Conservation (phyloP, 345 rosid species). For the Microcos paniculata region DNA sequence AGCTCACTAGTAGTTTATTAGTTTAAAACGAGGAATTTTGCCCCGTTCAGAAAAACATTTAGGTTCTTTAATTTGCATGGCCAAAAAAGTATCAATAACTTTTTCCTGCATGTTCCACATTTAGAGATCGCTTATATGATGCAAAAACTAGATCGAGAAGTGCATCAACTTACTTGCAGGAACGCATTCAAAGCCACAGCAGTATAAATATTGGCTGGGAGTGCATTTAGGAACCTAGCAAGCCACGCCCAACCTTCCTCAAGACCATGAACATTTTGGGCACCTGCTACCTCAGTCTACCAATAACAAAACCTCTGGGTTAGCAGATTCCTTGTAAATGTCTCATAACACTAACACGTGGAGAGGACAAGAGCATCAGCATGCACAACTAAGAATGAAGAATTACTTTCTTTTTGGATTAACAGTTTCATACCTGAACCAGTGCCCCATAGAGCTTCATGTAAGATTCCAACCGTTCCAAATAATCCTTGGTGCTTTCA, state of each 20-base stretch:
- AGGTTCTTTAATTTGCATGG: background rate
- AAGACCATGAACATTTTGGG: slow-evolving; percentile 60
- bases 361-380: slow-evolving; percentile 28
- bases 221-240: slow-evolving; percentile 61
- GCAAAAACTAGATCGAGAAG: background rate
- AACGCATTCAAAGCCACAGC: slow-evolving; percentile 76
- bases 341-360: background rate
- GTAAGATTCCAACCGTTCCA: slow-evolving; percentile 60
- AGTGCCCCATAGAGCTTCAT: slow-evolving; percentile 88
- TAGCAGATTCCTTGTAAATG: slow-evolving; percentile 8
- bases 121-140: background rate
- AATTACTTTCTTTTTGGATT: background rate
- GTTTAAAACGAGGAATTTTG: background rate
- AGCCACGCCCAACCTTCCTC: slow-evolving; percentile 87
- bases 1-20: background rate
- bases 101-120: background rate
- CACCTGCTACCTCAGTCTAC: slow-evolving; percentile 67
- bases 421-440: slow-evolving; percentile 64
- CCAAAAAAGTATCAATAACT: background rate
- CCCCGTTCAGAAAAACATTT: background rate
- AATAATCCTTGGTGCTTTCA: slow-evolving; percentile 41
- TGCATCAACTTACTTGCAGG: slow-evolving; percentile 49
- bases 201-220: slow-evolving; percentile 68
- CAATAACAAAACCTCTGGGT: background rate
- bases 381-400: slow-evolving; percentile 6